Conservation (phyloP, 2,329 filamentous ascomycete genomes). For the Ascochyta pisi region DNA sequence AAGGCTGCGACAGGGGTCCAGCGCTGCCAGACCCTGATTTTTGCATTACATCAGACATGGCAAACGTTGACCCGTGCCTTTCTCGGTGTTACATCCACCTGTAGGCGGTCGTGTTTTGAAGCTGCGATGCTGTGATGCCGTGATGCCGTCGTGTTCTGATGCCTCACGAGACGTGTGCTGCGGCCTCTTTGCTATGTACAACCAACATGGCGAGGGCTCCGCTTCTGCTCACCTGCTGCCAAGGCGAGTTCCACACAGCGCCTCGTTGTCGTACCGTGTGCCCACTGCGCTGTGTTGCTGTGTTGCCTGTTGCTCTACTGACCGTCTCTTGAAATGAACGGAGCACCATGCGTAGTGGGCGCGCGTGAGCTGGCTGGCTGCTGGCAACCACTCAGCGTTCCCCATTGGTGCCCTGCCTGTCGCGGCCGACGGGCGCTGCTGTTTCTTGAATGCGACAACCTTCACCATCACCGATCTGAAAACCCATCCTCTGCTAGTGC, state of each 20-base stretch:
- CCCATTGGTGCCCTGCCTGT: slow-evolving; percentile 12
- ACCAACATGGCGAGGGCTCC: too few relatives aligned
- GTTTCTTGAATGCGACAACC: slow-evolving; percentile 1
- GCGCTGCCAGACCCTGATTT: slow-evolving; percentile 31
- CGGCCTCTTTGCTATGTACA: too few relatives aligned
- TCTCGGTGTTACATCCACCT: slow-evolving; percentile 2
- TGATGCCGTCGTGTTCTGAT: too few relatives aligned
- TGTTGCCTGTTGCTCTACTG: not conserved
- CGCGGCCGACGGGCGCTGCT: slow-evolving; percentile 7
- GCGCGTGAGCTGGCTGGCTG: slow-evolving; percentile 17
- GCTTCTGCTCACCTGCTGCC: not conserved
- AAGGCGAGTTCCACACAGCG: not conserved
- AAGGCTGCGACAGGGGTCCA: slow-evolving; percentile 18
- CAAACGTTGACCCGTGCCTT: slow-evolving; percentile 18
- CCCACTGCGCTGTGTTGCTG: not conserved
- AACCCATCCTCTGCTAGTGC: slow-evolving; percentile 16
- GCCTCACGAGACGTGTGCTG: too few relatives aligned
- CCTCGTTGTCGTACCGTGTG: not conserved
- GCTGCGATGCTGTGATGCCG: too few relatives aligned
- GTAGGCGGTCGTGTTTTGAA: too few relatives aligned
- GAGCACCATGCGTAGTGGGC: not conserved
- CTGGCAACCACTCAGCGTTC: slow-evolving; percentile 7
- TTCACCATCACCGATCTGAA: slow-evolving; percentile 10
- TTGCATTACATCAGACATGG: slow-evolving; percentile 31
- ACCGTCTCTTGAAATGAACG: not conserved